These are phyloP conservation scores for Hygrocybe coccinea DNA, from an alignment of 768 basidiomycete species.

Conservation along the genomic window DNA sequence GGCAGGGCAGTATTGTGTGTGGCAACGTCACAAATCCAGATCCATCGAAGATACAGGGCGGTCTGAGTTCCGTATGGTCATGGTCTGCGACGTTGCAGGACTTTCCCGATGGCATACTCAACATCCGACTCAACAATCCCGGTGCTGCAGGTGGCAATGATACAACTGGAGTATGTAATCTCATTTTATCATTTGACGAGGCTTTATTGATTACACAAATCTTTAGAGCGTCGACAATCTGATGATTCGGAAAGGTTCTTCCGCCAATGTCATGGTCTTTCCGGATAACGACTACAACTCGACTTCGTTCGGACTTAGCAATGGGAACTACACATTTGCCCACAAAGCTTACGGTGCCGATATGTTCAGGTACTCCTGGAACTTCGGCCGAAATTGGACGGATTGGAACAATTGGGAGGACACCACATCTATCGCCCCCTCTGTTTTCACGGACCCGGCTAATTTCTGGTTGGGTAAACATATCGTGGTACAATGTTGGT, in stretches of 20 bases:
- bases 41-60: constrained; percentile 48
- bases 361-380: constrained; percentile 78
- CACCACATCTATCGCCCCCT: constrained; percentile 55
- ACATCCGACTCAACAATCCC: constrained; percentile 62
- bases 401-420: constrained; percentile 77
- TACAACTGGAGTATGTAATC: constrained; percentile 51
- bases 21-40: constrained; percentile 43
- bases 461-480: constrained; percentile 81
- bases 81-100: constrained; percentile 73
- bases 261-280: constrained; percentile 82
- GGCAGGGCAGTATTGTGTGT: constrained; percentile 42
- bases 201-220: constrained; percentile 2
- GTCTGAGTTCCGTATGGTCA: constrained; percentile 54
- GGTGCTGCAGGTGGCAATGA: constrained; percentile 37
- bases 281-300: constrained; percentile 74
- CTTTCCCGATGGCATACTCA: constrained; percentile 79
- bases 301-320: constrained; percentile 46
- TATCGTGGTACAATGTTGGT: constrained; percentile 83
- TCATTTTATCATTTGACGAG: constrained; percentile 4
- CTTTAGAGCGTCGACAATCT: constrained; percentile 66
- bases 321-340: constrained; percentile 67
- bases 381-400: constrained; percentile 84
- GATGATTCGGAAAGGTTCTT: constrained; percentile 71
- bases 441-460: constrained; percentile 45
- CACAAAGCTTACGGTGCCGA: constrained; percentile 87